A percentile compares a stretch with the other conserved stretches of the same genome.
phyloP scores from a whole-genome alignment of 257 asterid species.

The Ocimum tenuiflorum region DNA sequence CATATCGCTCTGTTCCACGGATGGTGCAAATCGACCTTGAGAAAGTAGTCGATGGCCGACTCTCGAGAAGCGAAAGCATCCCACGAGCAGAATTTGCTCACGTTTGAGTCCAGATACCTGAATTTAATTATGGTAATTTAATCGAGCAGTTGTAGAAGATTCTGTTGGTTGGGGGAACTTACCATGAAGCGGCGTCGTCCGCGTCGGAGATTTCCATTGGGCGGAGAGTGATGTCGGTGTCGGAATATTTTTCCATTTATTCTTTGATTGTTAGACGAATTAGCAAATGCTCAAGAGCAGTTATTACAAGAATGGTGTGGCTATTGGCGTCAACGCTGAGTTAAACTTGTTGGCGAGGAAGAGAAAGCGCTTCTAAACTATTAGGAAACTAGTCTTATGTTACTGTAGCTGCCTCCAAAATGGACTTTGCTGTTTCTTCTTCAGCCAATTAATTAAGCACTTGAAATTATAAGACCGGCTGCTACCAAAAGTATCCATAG shows the following conservation, averaged over 20 bases:
- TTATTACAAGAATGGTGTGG: too few relatives aligned
- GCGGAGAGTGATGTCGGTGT: conserved; percentile 44
- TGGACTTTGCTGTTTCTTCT: too few relatives aligned
- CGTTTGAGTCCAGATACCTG: conserved; percentile 54
- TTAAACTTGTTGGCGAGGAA: too few relatives aligned
- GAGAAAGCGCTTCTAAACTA: too few relatives aligned
- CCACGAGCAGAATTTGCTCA: conserved; percentile 64
- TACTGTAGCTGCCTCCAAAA: too few relatives aligned
- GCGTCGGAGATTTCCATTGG: conserved; percentile 45
- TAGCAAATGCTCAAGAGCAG: too few relatives aligned
- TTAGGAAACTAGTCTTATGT: too few relatives aligned
- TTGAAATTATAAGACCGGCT: too few relatives aligned
- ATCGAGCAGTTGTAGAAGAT: not conserved
- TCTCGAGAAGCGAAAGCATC: conserved; percentile 45
- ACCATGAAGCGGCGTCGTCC: conserved; percentile 54
- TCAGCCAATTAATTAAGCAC: too few relatives aligned
- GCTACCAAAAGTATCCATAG: too few relatives aligned
- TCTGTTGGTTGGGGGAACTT: not conserved
- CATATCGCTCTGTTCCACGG: conserved; percentile 67
- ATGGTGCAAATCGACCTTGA: conserved; percentile 20
- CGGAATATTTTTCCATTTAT: conserved; percentile 25
- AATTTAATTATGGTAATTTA: not conserved
- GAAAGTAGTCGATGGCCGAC: conserved; percentile 33
- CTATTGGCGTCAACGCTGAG: too few relatives aligned
- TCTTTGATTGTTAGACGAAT: too few relatives aligned